Evolutionary conservation across 257 asterid genomes (phyloP), one percentile per base, ranked within the genome.

Genomic region (Jacaranda copaia): DNA sequence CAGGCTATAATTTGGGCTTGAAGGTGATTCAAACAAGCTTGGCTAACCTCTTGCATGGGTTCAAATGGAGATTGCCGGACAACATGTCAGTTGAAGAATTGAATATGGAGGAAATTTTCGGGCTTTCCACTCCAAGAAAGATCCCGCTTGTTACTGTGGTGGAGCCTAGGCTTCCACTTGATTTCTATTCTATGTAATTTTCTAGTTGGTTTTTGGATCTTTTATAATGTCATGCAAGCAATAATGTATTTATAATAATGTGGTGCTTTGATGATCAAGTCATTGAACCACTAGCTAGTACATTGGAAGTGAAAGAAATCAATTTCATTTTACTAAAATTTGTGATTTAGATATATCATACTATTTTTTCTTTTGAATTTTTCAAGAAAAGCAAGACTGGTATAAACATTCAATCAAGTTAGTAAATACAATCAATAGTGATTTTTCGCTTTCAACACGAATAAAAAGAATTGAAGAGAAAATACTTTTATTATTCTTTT

Each of bases 71-170:
- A 14, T 76, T 87, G 68, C 87, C 89, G 0, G 59, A 57, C 0
- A 73, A 84, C 1, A 79, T 87, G 82, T 53, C 13, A 61, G 81
- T 77, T 4, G 20, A 80, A 35, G 88, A 87, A 4, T 61, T 90
- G 38, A 80, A 85, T 58, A 90, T 90, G 96, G 91, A 81, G 20
- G 96, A 90, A 45, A 74, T 83, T 11, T 88, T 84, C 4, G 96
- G 96, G 72, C 85, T 87, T 49, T 84, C 90, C 0, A 81, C 86
- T 64, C 89, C 92, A 0, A 85, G 76, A 60, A 87, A 85, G 73
- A 14, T 85, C 48, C 89, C 88, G 19, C 88, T 87, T 35, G 11
- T 57, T 11, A 63, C 51, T 38, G 64, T 85, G 52, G 83, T 57
- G 9, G 85, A 80, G 52, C 85, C 88, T 0, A 85, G 89, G 58